Evolutionary conservation across 331 rosid species (phyloP), one percentile per base, ranked within the genome.

Genomic region (Pyrus hybrid): DNA sequence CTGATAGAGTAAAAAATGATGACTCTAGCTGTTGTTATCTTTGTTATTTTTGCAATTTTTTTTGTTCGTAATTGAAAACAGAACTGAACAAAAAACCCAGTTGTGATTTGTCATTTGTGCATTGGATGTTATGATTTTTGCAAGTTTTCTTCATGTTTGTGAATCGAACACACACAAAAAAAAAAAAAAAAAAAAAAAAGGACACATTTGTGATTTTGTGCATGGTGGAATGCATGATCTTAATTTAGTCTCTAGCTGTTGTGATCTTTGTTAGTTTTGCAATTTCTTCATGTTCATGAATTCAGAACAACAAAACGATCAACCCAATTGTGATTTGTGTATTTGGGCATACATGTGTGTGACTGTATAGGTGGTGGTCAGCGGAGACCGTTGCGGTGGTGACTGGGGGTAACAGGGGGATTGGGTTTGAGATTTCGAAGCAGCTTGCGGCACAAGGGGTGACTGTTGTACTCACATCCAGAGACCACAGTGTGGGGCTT

Each of bases 321-420:
- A 16, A 25, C 72, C 21, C 65, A 71, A 4, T 30, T 13, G 41
- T 54, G 51, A 54, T 71, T 30, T 54, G 47, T 72, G 67, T 7
- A 35, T 58, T 72, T 60, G 76, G 32, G 74, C 8, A 29, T 49
- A 22, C 37, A 10, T 70, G 74, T 29, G 21, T 71, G 26, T 21
- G 22, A 37, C 43, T 63, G 26, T 68, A 3, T 80, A 93, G 98
- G 89, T 93, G 98, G 98, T 93, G 98, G 98, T 88, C 96, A 4
- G 84, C 88, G 62, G 96, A 91, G 81, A 91, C 96, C n/a, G 45
- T 93, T 69, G 96, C 92, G 0, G 97, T 91, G 87, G 97, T 91
- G 12, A 91, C 96, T 0, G 98, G 98, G 80, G 96, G 94, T 41
- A 93, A 90, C 62, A 88, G 97, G 83, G 97, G 98, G 62, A 93